Evolutionary conservation across 129 eudicot genomes (phyloP), one percentile per base, ranked within the genome.

Genomic region (Pseudognaphalium luteoalbum): DNA sequence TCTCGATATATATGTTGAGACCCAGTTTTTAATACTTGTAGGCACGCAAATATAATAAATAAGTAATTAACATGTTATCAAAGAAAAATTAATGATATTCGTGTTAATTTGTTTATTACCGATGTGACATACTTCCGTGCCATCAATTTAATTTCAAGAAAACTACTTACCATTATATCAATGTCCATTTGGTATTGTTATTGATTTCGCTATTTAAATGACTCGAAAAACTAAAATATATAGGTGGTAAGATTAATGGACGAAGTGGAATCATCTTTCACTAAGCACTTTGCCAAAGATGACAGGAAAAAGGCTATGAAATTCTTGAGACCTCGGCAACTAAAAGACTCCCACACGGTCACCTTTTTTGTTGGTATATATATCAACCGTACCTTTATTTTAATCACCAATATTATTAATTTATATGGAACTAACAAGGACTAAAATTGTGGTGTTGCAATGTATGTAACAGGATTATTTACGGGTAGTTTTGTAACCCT

Each of bases 271-370:
- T 83, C 88, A 81, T 81, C 87, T 81, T 95, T 95, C 89, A 95
- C 96, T 57, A 84, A 87, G 81, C 96, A 95, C 92, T 95, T 95
- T 56, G 93, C 94, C 44, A 90, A 83, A 86, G 81, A 75, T 80
- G 99, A 95, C 87, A 85, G 99, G 75, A 95, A 95, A 86, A 91
- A 85, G 84, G 94, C 99, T 9, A 95, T 95, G 99, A 95, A 95
- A 72, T 95, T 87, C 81, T 83, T 95, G 62, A 86, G 88, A 81
- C 97, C 97, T 4, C 97, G 89, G 62, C 96, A 83, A 34, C 84
- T 83, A 25, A 89, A 85, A 69, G 97, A 87, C 39, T 95, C 99
- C 63, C 99, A 95, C 83, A 80, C 91, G 94, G 88, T 95, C 87
- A 89, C 99, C 52, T 95, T 95, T 82, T 86, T 95, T 62, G 94